Conservation (phyloP, 2,329 filamentous ascomycete species). For the Nemania abortiva region DNA sequence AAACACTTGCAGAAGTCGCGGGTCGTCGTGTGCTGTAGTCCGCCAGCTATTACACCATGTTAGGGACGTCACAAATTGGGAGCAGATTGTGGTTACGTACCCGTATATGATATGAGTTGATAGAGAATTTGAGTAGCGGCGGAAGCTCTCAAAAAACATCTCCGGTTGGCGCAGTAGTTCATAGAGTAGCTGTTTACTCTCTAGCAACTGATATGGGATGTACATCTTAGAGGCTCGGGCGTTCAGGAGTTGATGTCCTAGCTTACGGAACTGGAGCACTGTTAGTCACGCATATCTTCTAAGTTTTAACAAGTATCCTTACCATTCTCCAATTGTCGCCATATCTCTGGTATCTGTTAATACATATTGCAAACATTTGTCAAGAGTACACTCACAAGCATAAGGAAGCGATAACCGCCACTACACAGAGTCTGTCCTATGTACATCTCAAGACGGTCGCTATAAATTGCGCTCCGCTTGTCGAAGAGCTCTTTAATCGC, state of each 20-base stretch:
- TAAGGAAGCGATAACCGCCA: slow-evolving; percentile 21
- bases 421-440: slow-evolving; percentile 13
- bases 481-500: slow-evolving; percentile 26
- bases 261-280: slow-evolving; percentile 14
- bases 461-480: slow-evolving; percentile 21
- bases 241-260: slow-evolving; percentile 21
- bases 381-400: slow-evolving; percentile 7
- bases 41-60: slow-evolving; percentile 6
- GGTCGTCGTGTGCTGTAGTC: slow-evolving; percentile 14
- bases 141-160: slow-evolving; percentile 24
- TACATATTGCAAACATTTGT: background rate
- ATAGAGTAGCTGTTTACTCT: slow-evolving; percentile 18
- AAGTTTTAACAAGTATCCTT: background rate
- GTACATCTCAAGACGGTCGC: slow-evolving; percentile 10
- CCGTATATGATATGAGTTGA: slow-evolving; percentile 28
- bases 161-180: slow-evolving; percentile 18
- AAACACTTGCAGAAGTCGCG: slow-evolving; percentile 23
- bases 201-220: slow-evolving; percentile 19
- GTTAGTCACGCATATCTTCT: background rate
- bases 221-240: slow-evolving; percentile 10
- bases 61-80: background rate
- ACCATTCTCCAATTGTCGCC: slow-evolving; percentile 12
- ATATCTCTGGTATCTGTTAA: background rate
- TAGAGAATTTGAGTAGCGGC: slow-evolving; percentile 23
- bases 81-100: background rate